phyloP scores from a whole-genome alignment of 257 asterid genomes.

The Knoxia roxburghii region DNA sequence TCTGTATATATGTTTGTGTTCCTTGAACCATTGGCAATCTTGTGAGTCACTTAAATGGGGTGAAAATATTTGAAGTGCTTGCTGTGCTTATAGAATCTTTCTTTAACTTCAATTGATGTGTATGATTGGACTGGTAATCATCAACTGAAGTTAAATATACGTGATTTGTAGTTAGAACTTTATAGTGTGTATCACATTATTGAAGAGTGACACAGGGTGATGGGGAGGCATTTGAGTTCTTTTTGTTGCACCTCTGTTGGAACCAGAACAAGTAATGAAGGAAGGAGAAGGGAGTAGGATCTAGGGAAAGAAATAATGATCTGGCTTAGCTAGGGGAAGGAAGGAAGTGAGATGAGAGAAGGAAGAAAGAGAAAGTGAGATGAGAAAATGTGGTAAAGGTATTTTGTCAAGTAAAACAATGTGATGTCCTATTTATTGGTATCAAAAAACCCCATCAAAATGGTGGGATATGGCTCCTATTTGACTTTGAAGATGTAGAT shows the following conservation, averaged over 20 bases:
- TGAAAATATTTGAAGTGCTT: neutral
- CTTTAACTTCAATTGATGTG: neutral
- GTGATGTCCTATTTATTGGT: too few relatives aligned
- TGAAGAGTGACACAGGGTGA: neutral
- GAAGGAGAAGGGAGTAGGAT: neutral
- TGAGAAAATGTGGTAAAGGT: too few relatives aligned
- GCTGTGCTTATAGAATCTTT: neutral
- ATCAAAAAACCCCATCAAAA: too few relatives aligned
- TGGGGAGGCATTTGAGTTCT: neutral
- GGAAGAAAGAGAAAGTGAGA: too few relatives aligned
- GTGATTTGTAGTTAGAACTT: neutral
- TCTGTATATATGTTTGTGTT: neutral
- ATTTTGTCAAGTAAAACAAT: too few relatives aligned
- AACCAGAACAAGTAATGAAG: neutral
- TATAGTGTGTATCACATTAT: neutral
- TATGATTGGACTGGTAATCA: neutral
- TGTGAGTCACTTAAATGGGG: neutral
- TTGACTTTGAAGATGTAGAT: too few relatives aligned
- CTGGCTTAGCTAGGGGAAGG: too few relatives aligned
- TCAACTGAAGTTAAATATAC: neutral
- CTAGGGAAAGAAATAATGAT: neutral
- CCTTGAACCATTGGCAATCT: neutral
- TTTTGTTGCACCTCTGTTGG: neutral
- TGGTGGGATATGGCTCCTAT: too few relatives aligned
- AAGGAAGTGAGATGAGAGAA: too few relatives aligned